Percentiles rank a stretch among this genome's conserved stretches.
Conservation (phyloP, 2,329 filamentous ascomycete species). For the Chaetothyriales sp. region DNA sequence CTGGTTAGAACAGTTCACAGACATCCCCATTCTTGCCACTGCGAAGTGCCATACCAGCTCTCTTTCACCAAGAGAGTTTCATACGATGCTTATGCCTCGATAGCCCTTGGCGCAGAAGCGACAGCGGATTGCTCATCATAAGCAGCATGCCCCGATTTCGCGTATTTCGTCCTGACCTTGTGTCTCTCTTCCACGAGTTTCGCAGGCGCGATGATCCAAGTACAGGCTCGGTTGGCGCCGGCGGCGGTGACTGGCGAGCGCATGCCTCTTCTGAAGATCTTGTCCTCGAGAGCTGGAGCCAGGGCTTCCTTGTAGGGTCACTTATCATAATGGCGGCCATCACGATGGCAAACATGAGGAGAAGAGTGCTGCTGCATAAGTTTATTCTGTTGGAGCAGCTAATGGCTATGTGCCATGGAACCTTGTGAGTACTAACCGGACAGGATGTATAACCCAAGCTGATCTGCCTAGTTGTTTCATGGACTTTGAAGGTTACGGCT, state of each 20-base stretch:
- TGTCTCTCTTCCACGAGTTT: background rate
- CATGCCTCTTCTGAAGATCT: constrained; percentile 16
- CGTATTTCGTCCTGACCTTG: too few species aligned
- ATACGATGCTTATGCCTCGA: too few species aligned
- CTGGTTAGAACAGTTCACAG: too few species aligned
- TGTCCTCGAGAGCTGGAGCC: constrained; percentile 28
- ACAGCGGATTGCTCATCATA: background rate
- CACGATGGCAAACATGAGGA: constrained; percentile 31
- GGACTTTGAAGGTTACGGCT: constrained; percentile 42
- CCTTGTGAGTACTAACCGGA: constrained; percentile 26
- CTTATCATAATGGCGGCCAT: constrained; percentile 33
- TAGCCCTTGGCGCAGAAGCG: too few species aligned
- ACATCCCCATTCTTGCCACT: too few species aligned
- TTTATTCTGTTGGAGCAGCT: constrained; percentile 33
- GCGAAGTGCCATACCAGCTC: too few species aligned
- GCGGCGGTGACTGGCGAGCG: constrained; percentile 13
- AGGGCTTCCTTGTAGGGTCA: constrained; percentile 31
- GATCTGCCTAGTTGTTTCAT: constrained; percentile 33
- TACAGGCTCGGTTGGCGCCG: constrained; percentile 3
- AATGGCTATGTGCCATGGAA: constrained; percentile 44
- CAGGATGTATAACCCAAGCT: background rate
- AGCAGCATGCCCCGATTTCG: background rate
- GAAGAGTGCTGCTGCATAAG: constrained; percentile 29
- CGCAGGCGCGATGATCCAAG: background rate
- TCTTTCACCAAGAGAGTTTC: too few species aligned